These are phyloP conservation scores for Themeda triandra DNA, from an alignment of 176 grass and related monocot species.

Conservation along the genomic window DNA sequence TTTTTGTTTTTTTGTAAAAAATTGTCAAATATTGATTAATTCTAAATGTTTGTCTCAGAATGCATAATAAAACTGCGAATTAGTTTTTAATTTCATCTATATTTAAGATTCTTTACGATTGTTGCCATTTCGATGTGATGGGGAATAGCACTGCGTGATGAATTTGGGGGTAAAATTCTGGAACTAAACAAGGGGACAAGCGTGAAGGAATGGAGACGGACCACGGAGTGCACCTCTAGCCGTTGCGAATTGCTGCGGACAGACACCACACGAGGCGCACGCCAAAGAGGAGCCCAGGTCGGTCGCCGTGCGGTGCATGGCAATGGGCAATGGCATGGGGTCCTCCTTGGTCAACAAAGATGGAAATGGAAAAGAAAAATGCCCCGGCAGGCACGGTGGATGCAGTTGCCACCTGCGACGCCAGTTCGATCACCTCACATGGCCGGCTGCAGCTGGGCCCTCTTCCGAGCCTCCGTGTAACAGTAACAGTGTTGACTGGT, in stretches of 20 bases:
- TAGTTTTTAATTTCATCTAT: too few relatives aligned
- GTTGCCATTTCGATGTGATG: too few relatives aligned
- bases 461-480: not conserved
- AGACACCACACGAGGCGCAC: not conserved
- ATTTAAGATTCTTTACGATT: too few relatives aligned
- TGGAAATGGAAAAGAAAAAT: not conserved
- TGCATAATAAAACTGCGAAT: too few relatives aligned
- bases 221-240: not conserved
- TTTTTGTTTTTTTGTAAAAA: too few relatives aligned
- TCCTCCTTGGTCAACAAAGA: slow-evolving; percentile 53
- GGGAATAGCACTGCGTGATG: too few relatives aligned
- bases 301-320: not conserved
- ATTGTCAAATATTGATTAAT: too few relatives aligned
- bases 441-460: not conserved
- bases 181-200: too few relatives aligned
- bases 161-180: too few relatives aligned
- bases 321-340: too few relatives aligned
- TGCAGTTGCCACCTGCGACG: slow-evolving; percentile 36
- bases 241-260: not conserved
- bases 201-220: not conserved
- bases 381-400: slow-evolving; percentile 15
- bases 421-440: not conserved
- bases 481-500: slow-evolving; percentile 4
- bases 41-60: too few relatives aligned
- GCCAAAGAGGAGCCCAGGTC: not conserved